Conservation (phyloP, 257 asterid genomes). For the Forsythia viridissima region DNA sequence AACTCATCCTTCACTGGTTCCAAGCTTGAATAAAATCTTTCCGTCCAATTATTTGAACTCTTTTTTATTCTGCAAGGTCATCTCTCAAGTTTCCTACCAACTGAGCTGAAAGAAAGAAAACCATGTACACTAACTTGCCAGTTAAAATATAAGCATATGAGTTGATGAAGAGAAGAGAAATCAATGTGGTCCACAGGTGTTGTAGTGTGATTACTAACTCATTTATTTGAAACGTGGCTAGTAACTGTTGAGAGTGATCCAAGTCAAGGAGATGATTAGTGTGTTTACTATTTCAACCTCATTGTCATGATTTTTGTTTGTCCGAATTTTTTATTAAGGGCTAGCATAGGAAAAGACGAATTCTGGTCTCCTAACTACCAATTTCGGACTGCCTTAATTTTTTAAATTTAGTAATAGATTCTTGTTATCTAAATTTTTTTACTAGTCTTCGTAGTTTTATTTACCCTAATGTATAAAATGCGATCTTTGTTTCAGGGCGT, state of each 20-base stretch:
- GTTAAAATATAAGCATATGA: neutral
- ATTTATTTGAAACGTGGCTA: too few species aligned
- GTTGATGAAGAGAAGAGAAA: neutral
- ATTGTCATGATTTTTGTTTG: too few species aligned
- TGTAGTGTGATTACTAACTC: too few species aligned
- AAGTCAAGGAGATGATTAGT: neutral
- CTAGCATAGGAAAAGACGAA: neutral
- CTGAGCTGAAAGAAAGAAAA: neutral
- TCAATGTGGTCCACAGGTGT: neutral
- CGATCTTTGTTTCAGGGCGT: conserved; percentile 59
- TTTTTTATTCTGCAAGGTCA: neutral
- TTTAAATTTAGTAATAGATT: neutral
- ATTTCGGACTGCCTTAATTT: neutral
- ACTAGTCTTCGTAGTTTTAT: neutral
- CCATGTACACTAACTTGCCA: neutral
- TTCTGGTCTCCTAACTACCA: neutral
- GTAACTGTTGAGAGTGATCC: neutral
- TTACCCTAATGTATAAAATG: conserved; percentile 3
- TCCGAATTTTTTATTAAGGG: neutral
- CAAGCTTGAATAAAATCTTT: neutral
- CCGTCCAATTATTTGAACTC: neutral
- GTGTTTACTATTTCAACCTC: neutral
- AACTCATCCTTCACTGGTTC: neutral
- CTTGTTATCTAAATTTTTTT: neutral
- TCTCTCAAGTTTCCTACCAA: neutral